Evolutionary conservation across 441 rosid species (phyloP), one percentile per base, ranked within the genome.

Genomic region (Erodium texanum): DNA sequence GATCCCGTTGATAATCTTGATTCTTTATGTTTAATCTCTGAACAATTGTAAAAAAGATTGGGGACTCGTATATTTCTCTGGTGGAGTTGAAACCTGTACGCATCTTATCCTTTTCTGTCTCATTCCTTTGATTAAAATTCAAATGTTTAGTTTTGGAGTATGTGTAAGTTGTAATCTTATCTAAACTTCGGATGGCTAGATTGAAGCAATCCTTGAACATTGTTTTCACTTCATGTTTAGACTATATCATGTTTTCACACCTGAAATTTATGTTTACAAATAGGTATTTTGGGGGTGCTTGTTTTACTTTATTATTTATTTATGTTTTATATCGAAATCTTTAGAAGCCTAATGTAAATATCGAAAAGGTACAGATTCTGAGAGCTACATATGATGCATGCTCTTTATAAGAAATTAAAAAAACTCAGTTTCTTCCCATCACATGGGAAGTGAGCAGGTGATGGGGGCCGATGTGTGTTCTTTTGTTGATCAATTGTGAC

Each of bases 401-500:
- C 70, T 66, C 73, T 82, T 72, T 50, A 70, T 74, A 70, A 71
- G 67, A 74, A 24, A 9, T 7, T 41, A 58, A 66, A 58, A 65
- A 79, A 80, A 80, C 80, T 86, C 75, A 66, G 73, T 80, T 82
- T 82, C 82, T 81, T 81, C 84, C 82, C 82, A 59, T 78, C 75
- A 56, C 81, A 77, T 85, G 87, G 85, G 81, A 86, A 88, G 82
- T 80, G 85, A 82, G 87, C 93, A 80, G 95, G 85, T 86, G 85
- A 82, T 85, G 84, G 80, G 77, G 83, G 86, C 82, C 71, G 76
- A 77, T 83, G 75, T 83, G 80, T 89, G 77, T 89, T 84, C 85
- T 84, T 91, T 85, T 81, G 82, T 88, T 89, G 88, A 81, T 85
- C 89, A 82, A 78, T 88, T 86, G 76, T 88, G 88, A 86, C 86